Evolutionary conservation across 1,284 basidiomycete species (phyloP).

Genomic region (Trichosporon sp.): DNA sequence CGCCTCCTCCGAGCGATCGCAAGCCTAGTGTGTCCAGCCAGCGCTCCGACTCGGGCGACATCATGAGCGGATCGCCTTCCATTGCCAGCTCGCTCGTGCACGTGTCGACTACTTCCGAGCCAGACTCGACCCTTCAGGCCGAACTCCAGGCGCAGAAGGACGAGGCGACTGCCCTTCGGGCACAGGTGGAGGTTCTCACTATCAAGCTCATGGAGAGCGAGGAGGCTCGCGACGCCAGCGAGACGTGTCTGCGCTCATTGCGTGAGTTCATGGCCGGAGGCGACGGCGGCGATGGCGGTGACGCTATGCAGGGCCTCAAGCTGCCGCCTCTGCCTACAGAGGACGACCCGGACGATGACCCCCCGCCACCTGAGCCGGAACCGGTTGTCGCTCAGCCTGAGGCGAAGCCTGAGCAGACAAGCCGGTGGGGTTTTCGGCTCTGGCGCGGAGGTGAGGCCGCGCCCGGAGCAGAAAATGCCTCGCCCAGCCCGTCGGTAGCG

Average conservation of each 20-base stretch:
- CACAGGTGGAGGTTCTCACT: slow-evolving; percentile 60
- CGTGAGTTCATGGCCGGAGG: slow-evolving; percentile 68
- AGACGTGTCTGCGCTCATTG: slow-evolving; percentile 72
- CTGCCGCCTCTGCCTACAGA: slow-evolving; percentile 60
- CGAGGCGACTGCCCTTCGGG: slow-evolving; percentile 51
- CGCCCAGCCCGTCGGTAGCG: slow-evolving; percentile 5
- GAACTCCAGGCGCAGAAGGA: neutral
- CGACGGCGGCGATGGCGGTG: slow-evolving; percentile 19
- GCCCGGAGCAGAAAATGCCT: neutral
- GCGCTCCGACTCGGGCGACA: neutral
- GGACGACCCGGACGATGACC: slow-evolving; percentile 51
- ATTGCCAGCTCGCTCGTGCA: neutral
- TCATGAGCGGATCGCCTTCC: neutral
- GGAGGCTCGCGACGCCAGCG: slow-evolving; percentile 81
- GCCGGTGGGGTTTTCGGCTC: slow-evolving; percentile 12
- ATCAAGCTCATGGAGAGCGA: slow-evolving; percentile 66
- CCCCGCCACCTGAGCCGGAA: neutral
- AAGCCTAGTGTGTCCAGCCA: neutral
- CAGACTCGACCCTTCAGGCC: neutral
- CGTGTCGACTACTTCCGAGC: neutral
- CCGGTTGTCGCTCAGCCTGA: neutral
- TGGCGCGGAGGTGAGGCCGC: slow-evolving; percentile 7
- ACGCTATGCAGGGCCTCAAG: slow-evolving; percentile 2
- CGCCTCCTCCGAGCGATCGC: neutral
- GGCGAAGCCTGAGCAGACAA: slow-evolving; percentile 1